Percentiles rank a stretch among this genome's conserved stretches.
These are phyloP conservation scores for Leccinum uliginosum DNA, from an alignment of 768 basidiomycete genomes.

Conservation along the genomic window DNA sequence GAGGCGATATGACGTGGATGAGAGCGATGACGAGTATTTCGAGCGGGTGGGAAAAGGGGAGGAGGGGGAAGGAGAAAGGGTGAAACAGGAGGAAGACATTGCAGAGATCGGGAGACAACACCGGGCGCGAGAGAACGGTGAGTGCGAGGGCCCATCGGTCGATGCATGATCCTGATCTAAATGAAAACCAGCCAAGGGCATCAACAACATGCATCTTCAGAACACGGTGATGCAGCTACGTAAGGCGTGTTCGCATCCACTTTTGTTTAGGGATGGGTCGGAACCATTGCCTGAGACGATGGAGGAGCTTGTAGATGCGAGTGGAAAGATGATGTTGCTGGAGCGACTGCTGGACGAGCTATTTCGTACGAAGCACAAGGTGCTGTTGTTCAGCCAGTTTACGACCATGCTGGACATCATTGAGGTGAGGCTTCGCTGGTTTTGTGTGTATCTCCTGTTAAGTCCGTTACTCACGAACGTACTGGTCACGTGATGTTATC, in stretches of 20 bases:
- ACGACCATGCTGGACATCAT: constrained; percentile 96
- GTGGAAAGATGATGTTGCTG: constrained; percentile 97
- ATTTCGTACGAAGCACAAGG: constrained; percentile 77
- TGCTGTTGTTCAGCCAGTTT: constrained; percentile 89
- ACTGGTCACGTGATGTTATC: not conserved
- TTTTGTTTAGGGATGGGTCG: constrained; percentile 59
- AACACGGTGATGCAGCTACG: constrained; percentile 97
- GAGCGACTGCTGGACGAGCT: constrained; percentile 82
- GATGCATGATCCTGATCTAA: constrained; percentile 2
- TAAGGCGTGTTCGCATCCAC: constrained; percentile 93
- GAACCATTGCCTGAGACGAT: constrained; percentile 48
- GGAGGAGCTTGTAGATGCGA: constrained; percentile 77
- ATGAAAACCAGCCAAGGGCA: constrained; percentile 56
- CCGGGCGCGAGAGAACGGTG: constrained; percentile 57
- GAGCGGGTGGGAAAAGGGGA: constrained; percentile 51
- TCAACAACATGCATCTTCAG: constrained; percentile 91
- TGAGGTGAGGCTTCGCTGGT: constrained; percentile 50
- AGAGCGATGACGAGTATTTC: constrained; percentile 62
- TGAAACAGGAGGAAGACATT: constrained; percentile 40
- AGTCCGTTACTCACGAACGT: not conserved
- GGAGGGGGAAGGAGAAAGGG: constrained; percentile 36
- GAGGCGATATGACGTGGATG: constrained; percentile 54
- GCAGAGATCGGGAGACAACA: constrained; percentile 54
- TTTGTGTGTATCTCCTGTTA: not conserved
- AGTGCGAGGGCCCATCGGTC: constrained; percentile 16